phyloP scores from a whole-genome alignment of 257 asterid species.

The Nicotiana noctiflora region DNA sequence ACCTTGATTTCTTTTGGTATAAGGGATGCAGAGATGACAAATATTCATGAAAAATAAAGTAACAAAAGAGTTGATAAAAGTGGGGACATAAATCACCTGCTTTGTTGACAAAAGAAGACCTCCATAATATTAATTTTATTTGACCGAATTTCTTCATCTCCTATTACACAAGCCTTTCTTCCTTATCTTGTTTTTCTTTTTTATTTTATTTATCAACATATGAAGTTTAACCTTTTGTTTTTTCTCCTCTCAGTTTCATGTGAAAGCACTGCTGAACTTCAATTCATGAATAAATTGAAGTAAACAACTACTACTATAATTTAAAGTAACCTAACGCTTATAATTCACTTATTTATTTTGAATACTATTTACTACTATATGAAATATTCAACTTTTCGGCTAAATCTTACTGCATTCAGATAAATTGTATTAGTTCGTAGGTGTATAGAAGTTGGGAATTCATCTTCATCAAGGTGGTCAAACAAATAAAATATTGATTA shows the following conservation, averaged over 20 bases:
- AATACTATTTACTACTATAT: neutral
- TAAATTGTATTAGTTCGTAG: neutral
- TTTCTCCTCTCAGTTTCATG: neutral
- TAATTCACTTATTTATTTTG: neutral
- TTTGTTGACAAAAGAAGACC: constrained; percentile 37
- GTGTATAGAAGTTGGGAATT: neutral
- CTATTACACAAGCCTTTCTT: neutral
- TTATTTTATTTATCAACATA: neutral
- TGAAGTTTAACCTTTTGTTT: neutral
- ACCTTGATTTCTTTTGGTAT: neutral
- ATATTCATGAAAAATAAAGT: neutral
- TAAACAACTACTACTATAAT: neutral
- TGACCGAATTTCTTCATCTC: neutral
- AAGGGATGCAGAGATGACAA: constrained; percentile 18
- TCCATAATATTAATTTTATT: neutral
- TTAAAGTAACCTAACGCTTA: neutral
- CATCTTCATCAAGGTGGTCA: neutral
- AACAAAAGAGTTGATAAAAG: constrained; percentile 13
- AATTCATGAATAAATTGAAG: neutral
- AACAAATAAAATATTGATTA: neutral
- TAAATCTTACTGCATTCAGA: neutral
- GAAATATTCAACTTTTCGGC: neutral
- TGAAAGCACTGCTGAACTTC: neutral
- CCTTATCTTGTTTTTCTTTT: neutral
- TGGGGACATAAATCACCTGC: constrained; percentile 39